These are phyloP conservation scores for Lanmaoa rubissima DNA, from an alignment of 768 basidiomycete genomes.

Conservation along the genomic window DNA sequence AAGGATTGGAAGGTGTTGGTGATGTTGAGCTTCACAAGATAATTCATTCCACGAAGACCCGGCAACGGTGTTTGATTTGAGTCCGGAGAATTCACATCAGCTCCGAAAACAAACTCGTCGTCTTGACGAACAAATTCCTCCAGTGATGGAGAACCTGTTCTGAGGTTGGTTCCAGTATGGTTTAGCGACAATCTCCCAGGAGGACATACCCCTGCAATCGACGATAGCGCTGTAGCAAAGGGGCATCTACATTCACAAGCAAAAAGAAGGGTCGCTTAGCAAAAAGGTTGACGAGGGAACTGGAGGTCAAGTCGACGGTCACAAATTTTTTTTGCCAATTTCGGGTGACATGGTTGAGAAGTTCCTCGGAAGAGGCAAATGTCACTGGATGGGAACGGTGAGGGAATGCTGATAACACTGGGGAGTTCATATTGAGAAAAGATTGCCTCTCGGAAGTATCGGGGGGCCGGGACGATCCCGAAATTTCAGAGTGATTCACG, in stretches of 20 bases:
- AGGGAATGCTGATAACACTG: slow-evolving; percentile 12
- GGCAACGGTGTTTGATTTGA: slow-evolving; percentile 13
- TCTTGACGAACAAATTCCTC: slow-evolving; percentile 74
- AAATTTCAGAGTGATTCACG: neutral
- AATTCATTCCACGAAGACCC: slow-evolving; percentile 28
- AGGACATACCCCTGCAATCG: slow-evolving; percentile 52
- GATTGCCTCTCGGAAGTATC: slow-evolving; percentile 9
- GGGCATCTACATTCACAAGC: slow-evolving; percentile 81
- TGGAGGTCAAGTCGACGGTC: slow-evolving; percentile 65
- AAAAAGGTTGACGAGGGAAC: slow-evolving; percentile 62
- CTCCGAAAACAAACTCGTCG: slow-evolving; percentile 69
- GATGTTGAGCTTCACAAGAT: slow-evolving; percentile 59
- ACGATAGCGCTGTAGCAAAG: slow-evolving; percentile 63
- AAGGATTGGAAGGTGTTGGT: slow-evolving; percentile 61
- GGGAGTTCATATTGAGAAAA: slow-evolving; percentile 24
- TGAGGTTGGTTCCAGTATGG: slow-evolving; percentile 14
- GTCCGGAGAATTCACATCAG: slow-evolving; percentile 10
- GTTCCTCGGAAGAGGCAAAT: slow-evolving; percentile 47
- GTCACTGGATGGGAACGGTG: slow-evolving; percentile 21
- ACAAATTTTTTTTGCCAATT: slow-evolving; percentile 83
- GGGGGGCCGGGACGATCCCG: neutral
- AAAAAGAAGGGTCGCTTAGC: slow-evolving; percentile 88
- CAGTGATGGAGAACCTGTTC: slow-evolving; percentile 41
- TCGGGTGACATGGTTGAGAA: slow-evolving; percentile 75
- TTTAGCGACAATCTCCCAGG: neutral